Evolutionary conservation across 371 early-diverging fungal species (phyloP).

Genomic region (Nematocida sp.): DNA sequence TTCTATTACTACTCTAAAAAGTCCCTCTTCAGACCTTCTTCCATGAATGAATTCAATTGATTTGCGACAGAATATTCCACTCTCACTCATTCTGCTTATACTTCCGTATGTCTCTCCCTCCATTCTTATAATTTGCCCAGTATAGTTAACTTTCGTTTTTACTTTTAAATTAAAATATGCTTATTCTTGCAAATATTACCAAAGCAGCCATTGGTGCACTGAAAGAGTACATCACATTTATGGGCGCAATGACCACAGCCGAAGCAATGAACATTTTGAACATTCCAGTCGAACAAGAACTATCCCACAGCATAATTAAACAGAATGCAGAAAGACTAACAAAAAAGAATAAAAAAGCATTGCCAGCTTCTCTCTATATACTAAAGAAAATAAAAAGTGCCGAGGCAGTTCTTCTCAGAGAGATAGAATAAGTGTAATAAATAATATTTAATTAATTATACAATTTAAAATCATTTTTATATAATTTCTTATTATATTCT

Average conservation of each 20-base stretch:
- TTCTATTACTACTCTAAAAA: constrained; percentile 25
- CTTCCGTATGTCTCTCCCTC: constrained; percentile 56
- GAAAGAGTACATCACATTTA: constrained; percentile 7
- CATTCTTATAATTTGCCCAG: constrained; percentile 7
- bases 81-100: constrained; percentile 18
- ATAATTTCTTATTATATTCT: too few species aligned
- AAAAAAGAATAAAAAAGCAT: not conserved
- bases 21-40: not conserved
- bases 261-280: constrained; percentile 24
- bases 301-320: not conserved
- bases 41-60: constrained; percentile 14
- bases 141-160: constrained; percentile 23
- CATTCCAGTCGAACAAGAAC: not conserved
- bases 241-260: not conserved
- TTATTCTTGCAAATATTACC: constrained; percentile 9
- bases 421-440: constrained; percentile 11
- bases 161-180: constrained; percentile 4
- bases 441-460: too few species aligned
- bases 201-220: not conserved
- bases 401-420: constrained; percentile 8
- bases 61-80: not conserved
- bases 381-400: constrained; percentile 24
- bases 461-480: too few species aligned
- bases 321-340: not conserved
- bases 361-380: constrained; percentile 17